phyloP scores from a whole-genome alignment of 495 filamentous ascomycete species.

The Penicillium dipodomyicola region DNA sequence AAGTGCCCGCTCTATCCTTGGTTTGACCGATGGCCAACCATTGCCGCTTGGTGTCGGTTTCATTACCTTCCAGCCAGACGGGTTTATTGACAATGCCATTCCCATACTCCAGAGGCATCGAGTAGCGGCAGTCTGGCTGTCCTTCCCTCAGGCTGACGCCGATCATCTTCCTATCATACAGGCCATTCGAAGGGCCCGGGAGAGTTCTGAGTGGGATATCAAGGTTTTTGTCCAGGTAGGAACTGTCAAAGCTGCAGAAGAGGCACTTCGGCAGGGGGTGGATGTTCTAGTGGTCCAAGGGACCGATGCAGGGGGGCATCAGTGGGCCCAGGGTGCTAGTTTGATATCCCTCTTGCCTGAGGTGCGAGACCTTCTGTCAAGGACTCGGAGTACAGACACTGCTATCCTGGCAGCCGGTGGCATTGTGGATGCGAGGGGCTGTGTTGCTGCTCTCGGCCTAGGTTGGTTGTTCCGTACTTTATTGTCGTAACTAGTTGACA shows the following conservation, averaged over 20 bases:
- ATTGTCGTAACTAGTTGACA: neutral
- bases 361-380: conserved; percentile 52
- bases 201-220: conserved; percentile 50
- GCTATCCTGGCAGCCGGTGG: conserved; percentile 67
- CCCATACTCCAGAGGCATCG: conserved; percentile 39
- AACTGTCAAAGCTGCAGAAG: conserved; percentile 62
- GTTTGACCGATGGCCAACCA: conserved; percentile 51
- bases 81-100: conserved; percentile 37
- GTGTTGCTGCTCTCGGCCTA: conserved; percentile 59
- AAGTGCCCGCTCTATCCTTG: conserved; percentile 57
- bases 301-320: conserved; percentile 66
- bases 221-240: conserved; percentile 68
- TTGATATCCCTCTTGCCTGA: conserved; percentile 59
- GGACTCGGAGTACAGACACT: conserved; percentile 36
- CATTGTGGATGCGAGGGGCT: conserved; percentile 57
- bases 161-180: conserved; percentile 45
- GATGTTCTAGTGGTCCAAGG: conserved; percentile 72
- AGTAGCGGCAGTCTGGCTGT: conserved; percentile 67
- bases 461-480: conserved; percentile 32
- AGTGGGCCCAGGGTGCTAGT: conserved; percentile 59
- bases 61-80: conserved; percentile 43
- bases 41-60: conserved; percentile 64
- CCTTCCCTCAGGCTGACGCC: conserved; percentile 49
- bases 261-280: conserved; percentile 66
- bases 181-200: conserved; percentile 32